These are phyloP conservation scores for Kingdonia uniflora DNA, from an alignment of 164 flowering plant species.

Conservation along the genomic window DNA sequence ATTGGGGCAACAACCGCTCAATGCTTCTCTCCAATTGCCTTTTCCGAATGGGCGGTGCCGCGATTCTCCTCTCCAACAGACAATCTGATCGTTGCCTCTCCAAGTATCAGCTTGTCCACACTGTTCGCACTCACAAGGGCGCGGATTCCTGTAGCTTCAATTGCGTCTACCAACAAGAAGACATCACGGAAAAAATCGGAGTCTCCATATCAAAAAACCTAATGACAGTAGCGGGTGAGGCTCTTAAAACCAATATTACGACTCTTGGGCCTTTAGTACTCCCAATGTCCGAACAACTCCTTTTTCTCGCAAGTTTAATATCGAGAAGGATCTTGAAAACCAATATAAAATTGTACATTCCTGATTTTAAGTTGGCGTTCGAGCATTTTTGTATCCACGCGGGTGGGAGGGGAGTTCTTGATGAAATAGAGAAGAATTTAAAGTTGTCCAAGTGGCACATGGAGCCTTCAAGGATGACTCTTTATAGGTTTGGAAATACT, in stretches of 20 bases:
- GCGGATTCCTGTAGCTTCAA: conserved; percentile 47
- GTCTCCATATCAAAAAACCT: conserved; percentile 68
- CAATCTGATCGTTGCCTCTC: conserved; percentile 52
- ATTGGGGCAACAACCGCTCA: conserved; percentile 71
- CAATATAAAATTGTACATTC: conserved; percentile 7
- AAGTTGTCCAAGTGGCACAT: conserved; percentile 4
- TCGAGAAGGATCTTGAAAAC: conserved; percentile 4
- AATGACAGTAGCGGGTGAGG: conserved; percentile 79
- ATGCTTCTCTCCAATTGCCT: conserved; percentile 84
- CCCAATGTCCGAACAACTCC: conserved; percentile 6
- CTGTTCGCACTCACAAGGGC: conserved; percentile 76
- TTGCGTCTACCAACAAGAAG: conserved; percentile 69
- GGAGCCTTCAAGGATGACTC: conserved; percentile 14
- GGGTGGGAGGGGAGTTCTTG: conserved; percentile 9
- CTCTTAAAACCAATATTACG: conserved; percentile 7
- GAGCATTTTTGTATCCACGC: conserved; percentile 17
- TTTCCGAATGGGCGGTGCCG: conserved; percentile 88
- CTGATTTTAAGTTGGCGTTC: conserved; percentile 9
- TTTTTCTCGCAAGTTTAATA: not conserved
- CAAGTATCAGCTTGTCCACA: conserved; percentile 73
- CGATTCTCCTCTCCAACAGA: conserved; percentile 67
- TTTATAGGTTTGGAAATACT: conserved; percentile 14
- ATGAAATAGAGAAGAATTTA: conserved; percentile 7
- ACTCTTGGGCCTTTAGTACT: conserved; percentile 9
- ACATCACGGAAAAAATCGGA: conserved; percentile 34